These are phyloP conservation scores for Bremia lactucae DNA, from an alignment of 352 stramenopile species.

Conservation along the genomic window DNA sequence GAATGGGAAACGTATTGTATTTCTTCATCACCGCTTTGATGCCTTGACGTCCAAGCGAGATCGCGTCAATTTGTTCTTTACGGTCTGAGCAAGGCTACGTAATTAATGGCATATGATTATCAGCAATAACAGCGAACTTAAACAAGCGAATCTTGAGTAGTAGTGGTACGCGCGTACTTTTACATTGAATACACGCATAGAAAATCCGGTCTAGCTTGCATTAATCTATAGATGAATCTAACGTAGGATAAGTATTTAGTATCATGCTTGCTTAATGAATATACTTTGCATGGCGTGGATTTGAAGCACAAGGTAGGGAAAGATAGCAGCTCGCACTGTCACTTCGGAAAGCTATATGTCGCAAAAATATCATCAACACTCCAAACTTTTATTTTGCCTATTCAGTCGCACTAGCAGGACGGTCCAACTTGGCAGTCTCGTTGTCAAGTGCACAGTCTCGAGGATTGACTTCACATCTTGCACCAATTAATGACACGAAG, in stretches of 20 bases:
- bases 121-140: neutral
- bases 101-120: slow-evolving; percentile 3
- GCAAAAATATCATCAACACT: slow-evolving; percentile 2
- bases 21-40: slow-evolving; percentile 58
- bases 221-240: slow-evolving; percentile 13
- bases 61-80: slow-evolving; percentile 38
- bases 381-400: neutral
- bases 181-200: slow-evolving; percentile 58
- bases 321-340: slow-evolving; percentile 49
- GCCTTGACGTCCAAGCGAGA: slow-evolving; percentile 36
- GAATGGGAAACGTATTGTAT: slow-evolving; percentile 56
- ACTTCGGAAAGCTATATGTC: slow-evolving; percentile 37
- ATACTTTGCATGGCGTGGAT: slow-evolving; percentile 53
- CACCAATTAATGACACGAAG: no score
- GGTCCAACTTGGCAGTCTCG: slow-evolving; percentile 66
- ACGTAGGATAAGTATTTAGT: no score
- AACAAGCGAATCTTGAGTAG: slow-evolving; percentile 15
- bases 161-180: slow-evolving; percentile 60
- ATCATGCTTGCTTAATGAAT: no score
- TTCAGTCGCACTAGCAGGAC: slow-evolving; percentile 34
- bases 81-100: slow-evolving; percentile 28
- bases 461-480: slow-evolving; percentile 48
- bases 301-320: slow-evolving; percentile 64
- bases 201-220: slow-evolving; percentile 45
- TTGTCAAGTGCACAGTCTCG: slow-evolving; percentile 50